phyloP scores from a whole-genome alignment of 2,329 filamentous ascomycete genomes.

The Trichophyton equinum region DNA sequence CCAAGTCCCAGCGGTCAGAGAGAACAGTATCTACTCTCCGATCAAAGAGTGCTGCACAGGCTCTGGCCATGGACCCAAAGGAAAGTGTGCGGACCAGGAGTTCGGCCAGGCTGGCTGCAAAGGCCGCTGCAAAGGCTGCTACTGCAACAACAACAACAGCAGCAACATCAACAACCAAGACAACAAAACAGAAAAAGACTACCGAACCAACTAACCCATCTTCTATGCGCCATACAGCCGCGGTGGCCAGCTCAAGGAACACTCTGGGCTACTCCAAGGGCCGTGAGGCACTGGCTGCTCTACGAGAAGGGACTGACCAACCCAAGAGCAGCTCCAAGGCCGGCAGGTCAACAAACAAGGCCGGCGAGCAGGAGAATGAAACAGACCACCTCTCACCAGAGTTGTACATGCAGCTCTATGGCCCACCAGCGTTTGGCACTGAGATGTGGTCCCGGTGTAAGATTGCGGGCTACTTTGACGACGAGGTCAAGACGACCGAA shows the following conservation, averaged over 20 bases:
- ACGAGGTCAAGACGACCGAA: conserved; percentile 13
- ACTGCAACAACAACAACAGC: conserved; percentile 6
- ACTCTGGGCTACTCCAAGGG: conserved; percentile 81
- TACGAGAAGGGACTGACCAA: conserved; percentile 9
- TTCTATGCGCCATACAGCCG: conserved; percentile 46
- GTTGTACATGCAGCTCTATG: conserved; percentile 33
- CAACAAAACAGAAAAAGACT: conserved; percentile 27
- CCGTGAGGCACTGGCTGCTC: conserved; percentile 32
- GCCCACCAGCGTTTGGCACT: conserved; percentile 30
- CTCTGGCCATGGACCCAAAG: conserved; percentile 23
- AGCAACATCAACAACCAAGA: conserved; percentile 13
- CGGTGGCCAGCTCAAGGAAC: conserved; percentile 58
- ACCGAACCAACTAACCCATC: conserved; percentile 37
- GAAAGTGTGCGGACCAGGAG: conserved; percentile 23
- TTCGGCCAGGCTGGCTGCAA: conserved; percentile 14
- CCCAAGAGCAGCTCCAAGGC: conserved; percentile 17
- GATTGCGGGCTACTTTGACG: conserved; percentile 27
- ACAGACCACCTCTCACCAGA: conserved; percentile 27
- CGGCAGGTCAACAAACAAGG: not conserved
- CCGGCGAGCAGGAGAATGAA: conserved; percentile 7
- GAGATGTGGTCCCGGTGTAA: conserved; percentile 34
- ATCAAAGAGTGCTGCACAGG: conserved; percentile 30
- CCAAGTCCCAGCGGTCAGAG: conserved; percentile 2
- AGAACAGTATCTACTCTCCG: conserved; percentile 27
- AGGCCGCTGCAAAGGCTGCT: conserved; percentile 19